Base-by-base conservation (phyloP, 306 rosid genomes). In the Arachis hypogaea region DNA sequence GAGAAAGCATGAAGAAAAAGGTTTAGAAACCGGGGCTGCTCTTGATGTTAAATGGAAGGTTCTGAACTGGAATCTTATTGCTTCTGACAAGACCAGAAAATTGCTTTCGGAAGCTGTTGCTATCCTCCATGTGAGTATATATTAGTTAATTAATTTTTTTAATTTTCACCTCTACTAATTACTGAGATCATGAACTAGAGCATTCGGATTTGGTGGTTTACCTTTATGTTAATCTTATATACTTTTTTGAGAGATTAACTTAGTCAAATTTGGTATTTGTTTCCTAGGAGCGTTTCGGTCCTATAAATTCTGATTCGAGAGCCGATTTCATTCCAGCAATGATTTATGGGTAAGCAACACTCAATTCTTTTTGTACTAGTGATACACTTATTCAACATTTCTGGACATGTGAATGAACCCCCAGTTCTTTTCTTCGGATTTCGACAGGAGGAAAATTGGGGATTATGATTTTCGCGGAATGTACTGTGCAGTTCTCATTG, bases 41-140 rank as follows among this genome's bases (percentile, higher is more conserved):
- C 68, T 85, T 79, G 88, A 85, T 63, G 59, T 93, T 61, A 87
- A 85, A 76, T 93, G 97, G 97, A 90, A 92, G 79, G 73, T 91
- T 76, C 82, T 93, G 11, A 89, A 86, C 47, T 81, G 92, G 86
- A 89, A 85, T 55, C 52, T 78, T 75, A 67, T 72, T 9, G 71
- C 77, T 44, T 68, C 82, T 12, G 68, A 84, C 68, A 88, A 88
- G 45, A 81, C 77, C 16, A 76, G 69, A 51, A 55, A 60, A 11
- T 80, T 93, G 84, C 90, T 89, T 70, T 85, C 96, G 0, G 78
- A 82, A 66, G 92, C 86, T 49, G 82, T 82, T 62, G 49, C 85
- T 16, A 87, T 89, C 68, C 88, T 93, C 63, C 92, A 91, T 41
- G 97, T 93, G 65, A 89, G 97, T 82, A 9, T 60, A 61, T 47